Base-by-base conservation (phyloP, 2,329 filamentous ascomycete genomes). In the Westerdykella ornata region DNA sequence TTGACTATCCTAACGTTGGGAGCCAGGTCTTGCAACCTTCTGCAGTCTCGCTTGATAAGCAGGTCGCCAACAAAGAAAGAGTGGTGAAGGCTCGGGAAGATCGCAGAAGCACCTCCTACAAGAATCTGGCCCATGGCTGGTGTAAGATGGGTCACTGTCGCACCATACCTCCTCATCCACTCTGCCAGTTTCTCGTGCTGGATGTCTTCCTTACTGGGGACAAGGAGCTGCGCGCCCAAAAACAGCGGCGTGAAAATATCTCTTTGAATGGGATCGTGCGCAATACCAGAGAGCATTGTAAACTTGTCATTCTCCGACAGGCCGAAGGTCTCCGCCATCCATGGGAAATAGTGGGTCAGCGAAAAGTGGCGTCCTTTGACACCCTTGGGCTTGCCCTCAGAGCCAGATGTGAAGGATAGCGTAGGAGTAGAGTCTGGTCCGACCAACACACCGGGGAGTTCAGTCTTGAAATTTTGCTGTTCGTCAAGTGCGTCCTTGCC, bases 111-210 rank as follows among this genome's bases (percentile, higher is more conserved):
- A 51, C 85, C 87, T 33, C 88, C 89, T n/a, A 90, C 82, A 2
- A 97, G 71, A 46, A 97, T 92, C 55, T 96, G 87, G 41, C 89
- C 89, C 89, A 97, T 96, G 43, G 92, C 92, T 8, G 92, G 92
- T 1, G 92, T 98, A 30, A 97, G 70, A 66, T 97, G 92, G 11
- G 84, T 88, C 15, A 88, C 85, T 13, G 82, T 94, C 2, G 85
- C 80, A 41, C 76, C 70, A 58, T 85, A 78, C 39, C 83, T 78
- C 39, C 75, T 73, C 76, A 96, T 87, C 92, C 92, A 98, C 59
- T 94, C 88, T 4, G 83, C 83, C 12, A 96, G 72, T 54, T 75
- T 81, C 67, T 95, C 89, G 62, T 96, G 85, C 40, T 83, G 78
- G 45, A 97, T 97, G 53, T 88, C 81, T 48, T 95, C 88, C 43